Conservation (phyloP, 31 red algal genomes). For the Porphyra umbilicalis region DNA sequence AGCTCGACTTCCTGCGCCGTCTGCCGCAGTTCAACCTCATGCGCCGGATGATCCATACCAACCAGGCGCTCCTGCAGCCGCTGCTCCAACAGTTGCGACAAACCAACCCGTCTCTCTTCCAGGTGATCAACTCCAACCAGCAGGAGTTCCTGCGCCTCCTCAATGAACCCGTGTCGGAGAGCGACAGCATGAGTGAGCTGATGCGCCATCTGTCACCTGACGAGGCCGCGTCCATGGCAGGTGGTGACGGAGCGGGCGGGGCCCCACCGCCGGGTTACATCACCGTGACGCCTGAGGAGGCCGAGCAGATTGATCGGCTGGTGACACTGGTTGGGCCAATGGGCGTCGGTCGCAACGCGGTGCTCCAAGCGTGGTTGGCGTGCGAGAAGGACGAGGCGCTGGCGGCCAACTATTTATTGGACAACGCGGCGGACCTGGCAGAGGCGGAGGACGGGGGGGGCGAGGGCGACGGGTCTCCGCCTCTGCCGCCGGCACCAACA, state of each 20-base stretch:
- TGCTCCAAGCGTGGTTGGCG: constrained; percentile 82
- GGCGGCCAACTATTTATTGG: constrained; percentile 83
- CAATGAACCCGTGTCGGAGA: constrained; percentile 84
- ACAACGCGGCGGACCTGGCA: constrained; percentile 67
- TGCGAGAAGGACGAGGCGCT: constrained; percentile 79
- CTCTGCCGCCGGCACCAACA: neutral
- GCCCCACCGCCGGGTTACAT: constrained; percentile 24
- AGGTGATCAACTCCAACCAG: constrained; percentile 80
- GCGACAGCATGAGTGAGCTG: constrained; percentile 35
- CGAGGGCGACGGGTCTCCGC: constrained; percentile 13
- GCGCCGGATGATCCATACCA: constrained; percentile 78
- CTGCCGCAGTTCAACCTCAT: constrained; percentile 82
- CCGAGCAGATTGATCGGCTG: constrained; percentile 74
- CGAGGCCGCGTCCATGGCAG: constrained; percentile 38
- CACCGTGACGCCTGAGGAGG: constrained; percentile 73
- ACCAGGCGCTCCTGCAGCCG: constrained; percentile 65
- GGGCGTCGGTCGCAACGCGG: constrained; percentile 50
- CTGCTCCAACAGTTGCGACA: constrained; percentile 77
- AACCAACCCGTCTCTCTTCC: constrained; percentile 57
- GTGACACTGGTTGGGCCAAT: constrained; percentile 62
- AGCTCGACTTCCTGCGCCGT: constrained; percentile 63
- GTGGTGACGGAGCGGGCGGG: neutral
- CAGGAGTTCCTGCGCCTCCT: constrained; percentile 72
- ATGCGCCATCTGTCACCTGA: constrained; percentile 21
- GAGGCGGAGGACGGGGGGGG: constrained; percentile 22